Evolutionary conservation across 176 grass and related monocot genomes (phyloP), one percentile per base, ranked within the genome.

Genomic region (sorghum (Sorghum bicolor)): DNA sequence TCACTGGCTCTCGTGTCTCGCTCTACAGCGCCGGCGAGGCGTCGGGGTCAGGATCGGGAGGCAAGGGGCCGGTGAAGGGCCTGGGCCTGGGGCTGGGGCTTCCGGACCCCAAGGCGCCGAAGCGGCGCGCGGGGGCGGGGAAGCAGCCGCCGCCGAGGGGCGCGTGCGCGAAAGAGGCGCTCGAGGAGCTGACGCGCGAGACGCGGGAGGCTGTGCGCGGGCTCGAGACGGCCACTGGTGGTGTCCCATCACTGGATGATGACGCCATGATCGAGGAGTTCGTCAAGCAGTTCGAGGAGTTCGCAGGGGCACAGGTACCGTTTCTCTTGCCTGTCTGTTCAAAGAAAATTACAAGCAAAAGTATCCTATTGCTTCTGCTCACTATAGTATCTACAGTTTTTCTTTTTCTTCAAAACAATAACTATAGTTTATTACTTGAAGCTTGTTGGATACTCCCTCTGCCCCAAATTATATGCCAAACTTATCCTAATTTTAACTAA

Each of bases 211-310:
- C 96, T 0, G 93, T 99, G 65, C 82, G 93, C 32, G 93, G 93
- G 9, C 80, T 99, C 60, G 96, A 99, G 83, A 92, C 93, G n/a
- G 93, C 90, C 58, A 92, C 96, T 11, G 78, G 52, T 3, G 89
- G 84, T 10, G 68, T 87, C 63, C 85, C 48, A 32, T 86, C 70
- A 1, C 81, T 88, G 22, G 90, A 97, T 25, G 82, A 92, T 39
- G 95, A 94, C 12, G 76, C 87, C n/a, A 99, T 99, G 93, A 94
- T 96, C 57, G 91, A 99, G 71, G 96, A 99, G 81, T 99, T 99
- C 22, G 91, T 96, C 68, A 99, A 99, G 93, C 96, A 99, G 90
- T 99, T 99, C 44, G 87, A 99, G 92, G 89, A 99, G 79, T 87
- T 96, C n/a, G 89, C 93, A 2, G 96, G 96, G 29, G 82, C 78